Conservation (phyloP, 495 filamentous ascomycete species). For the Jackrogersella minutella region DNA sequence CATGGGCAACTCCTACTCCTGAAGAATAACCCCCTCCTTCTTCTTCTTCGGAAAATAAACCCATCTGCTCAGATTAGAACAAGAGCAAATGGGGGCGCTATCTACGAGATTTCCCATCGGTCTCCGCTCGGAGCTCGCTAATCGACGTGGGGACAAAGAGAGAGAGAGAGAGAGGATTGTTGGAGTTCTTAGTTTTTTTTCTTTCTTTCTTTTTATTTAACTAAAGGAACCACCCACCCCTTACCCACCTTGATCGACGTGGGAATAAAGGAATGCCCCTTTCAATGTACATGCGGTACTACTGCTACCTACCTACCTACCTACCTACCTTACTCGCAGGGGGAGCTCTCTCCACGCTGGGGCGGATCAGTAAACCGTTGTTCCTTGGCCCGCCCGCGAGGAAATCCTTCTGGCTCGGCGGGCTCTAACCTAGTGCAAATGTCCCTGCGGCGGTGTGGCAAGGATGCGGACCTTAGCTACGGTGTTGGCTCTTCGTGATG, state of each 20-base stretch:
- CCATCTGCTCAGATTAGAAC: not conserved
- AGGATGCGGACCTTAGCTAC: not conserved
- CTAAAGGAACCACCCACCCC: no score
- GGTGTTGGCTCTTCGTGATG: no score
- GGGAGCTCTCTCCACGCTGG: not conserved
- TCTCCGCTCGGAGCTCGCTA: slow-evolving; percentile 18
- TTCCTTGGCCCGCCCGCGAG: not conserved
- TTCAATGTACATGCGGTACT: no score
- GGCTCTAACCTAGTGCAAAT: not conserved
- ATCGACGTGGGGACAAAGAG: not conserved
- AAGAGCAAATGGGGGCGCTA: not conserved
- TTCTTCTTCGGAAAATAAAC: no score
- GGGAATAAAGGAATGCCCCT: no score
- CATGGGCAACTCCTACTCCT: slow-evolving; percentile 71
- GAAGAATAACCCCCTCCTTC: not conserved
- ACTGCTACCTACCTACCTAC: no score
- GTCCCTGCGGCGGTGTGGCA: not conserved
- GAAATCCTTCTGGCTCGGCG: not conserved
- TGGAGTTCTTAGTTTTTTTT: no score
- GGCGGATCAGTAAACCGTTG: not conserved
- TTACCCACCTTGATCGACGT: no score
- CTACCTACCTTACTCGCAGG: not conserved
- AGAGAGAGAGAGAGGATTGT: not conserved
- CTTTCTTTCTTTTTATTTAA: no score
- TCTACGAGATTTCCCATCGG: no score